These are phyloP conservation scores for Quercus alba DNA, from an alignment of 306 rosid species.

Conservation along the genomic window DNA sequence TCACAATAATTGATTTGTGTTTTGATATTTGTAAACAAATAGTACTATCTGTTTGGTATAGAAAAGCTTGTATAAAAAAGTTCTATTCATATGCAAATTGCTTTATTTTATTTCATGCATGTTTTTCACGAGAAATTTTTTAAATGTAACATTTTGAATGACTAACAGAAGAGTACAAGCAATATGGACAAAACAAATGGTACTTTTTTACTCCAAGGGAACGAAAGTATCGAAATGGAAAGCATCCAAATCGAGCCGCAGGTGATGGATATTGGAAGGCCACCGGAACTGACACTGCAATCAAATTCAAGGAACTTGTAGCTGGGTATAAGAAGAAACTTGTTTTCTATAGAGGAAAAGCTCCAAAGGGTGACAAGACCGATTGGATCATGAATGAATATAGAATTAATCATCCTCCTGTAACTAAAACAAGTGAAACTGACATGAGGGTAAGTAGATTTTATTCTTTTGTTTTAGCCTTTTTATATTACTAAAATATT, in stretches of 20 bases:
- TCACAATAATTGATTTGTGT: too few relatives aligned
- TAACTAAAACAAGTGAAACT: background rate
- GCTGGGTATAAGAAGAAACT: slow-evolving; percentile 14
- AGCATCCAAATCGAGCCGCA: slow-evolving; percentile 6
- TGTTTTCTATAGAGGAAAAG: slow-evolving; percentile 21
- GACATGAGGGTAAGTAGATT: slow-evolving; percentile 20
- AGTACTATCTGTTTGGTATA: too few relatives aligned
- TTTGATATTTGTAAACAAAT: too few relatives aligned
- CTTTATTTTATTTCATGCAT: too few relatives aligned
- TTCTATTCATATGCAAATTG: too few relatives aligned
- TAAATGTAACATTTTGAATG: too few relatives aligned
- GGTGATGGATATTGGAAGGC: slow-evolving; percentile 25
- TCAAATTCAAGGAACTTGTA: too few relatives aligned
- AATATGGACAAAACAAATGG: slow-evolving; percentile 11
- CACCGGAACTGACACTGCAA: slow-evolving; percentile 7
- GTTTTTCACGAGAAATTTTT: too few relatives aligned
- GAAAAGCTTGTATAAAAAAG: too few relatives aligned
- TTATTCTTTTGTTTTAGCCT: too few relatives aligned
- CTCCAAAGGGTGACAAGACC: slow-evolving; percentile 23
- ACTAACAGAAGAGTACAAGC: too few relatives aligned
- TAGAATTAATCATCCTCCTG: background rate
- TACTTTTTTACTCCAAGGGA: slow-evolving; percentile 23
- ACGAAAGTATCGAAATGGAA: slow-evolving; percentile 13
- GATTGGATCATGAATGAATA: slow-evolving; percentile 30
- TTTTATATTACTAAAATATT: background rate